Evolutionary conservation across 2,329 filamentous ascomycete species (phyloP).

Genomic region (Nothophoma quercina): DNA sequence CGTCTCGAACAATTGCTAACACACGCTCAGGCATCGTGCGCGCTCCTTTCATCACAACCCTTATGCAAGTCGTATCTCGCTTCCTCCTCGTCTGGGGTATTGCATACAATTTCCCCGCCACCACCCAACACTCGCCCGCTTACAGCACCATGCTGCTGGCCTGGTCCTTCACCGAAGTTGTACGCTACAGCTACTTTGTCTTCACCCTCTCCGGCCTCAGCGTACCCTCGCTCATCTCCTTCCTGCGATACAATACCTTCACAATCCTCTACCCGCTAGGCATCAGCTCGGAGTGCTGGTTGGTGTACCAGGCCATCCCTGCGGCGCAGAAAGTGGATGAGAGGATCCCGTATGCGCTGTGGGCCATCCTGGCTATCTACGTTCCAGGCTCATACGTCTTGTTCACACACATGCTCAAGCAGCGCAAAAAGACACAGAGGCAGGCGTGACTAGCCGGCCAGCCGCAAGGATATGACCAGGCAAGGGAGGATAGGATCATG

Average conservation of each 20-base stretch:
- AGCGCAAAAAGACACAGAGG: constrained; percentile 78
- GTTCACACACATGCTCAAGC: constrained; percentile 94
- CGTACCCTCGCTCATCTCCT: constrained; percentile 73
- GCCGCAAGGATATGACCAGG: constrained; percentile 12
- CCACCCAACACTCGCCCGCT: constrained; percentile 63
- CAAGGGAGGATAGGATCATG: constrained; percentile 7
- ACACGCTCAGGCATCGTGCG: constrained; percentile 74
- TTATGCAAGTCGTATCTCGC: constrained; percentile 88
- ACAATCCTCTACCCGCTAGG: constrained; percentile 91
- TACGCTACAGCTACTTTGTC: constrained; percentile 92
- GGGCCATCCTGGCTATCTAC: constrained; percentile 74
- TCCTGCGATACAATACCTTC: constrained; percentile 88
- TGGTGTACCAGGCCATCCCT: constrained; percentile 75
- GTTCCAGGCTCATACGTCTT: constrained; percentile 83
- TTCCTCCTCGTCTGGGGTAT: constrained; percentile 90
- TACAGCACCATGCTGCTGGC: constrained; percentile 84
- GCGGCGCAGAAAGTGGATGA: constrained; percentile 63
- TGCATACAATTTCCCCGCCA: constrained; percentile 74
- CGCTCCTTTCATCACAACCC: constrained; percentile 82
- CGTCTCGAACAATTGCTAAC: too few species aligned
- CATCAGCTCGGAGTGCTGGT: constrained; percentile 83
- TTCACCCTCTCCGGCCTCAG: constrained; percentile 67
- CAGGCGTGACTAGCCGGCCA: constrained; percentile 17
- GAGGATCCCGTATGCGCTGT: constrained; percentile 66
- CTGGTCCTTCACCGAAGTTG: constrained; percentile 90